Evolutionary conservation across 2,329 filamentous ascomycete genomes (phyloP).

Genomic region (Penicillium sp.): DNA sequence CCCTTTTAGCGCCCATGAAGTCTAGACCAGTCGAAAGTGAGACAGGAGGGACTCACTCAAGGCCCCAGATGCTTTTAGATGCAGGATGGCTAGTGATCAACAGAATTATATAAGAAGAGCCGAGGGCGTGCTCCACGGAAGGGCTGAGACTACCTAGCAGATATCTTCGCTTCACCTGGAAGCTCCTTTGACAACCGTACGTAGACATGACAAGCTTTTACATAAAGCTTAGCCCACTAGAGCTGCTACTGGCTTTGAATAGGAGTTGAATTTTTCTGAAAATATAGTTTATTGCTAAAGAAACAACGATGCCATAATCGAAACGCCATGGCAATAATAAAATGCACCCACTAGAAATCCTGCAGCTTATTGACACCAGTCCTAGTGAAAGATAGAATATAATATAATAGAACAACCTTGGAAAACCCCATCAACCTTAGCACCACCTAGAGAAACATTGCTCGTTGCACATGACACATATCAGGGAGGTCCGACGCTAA

Average conservation of each 20-base stretch:
- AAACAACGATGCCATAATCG: not conserved
- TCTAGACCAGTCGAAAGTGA: not conserved
- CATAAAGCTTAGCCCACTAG: too few species aligned
- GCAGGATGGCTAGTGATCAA: not conserved
- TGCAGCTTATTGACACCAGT: not conserved
- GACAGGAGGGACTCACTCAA: not conserved
- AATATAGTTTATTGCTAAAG: not conserved
- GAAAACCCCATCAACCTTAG: not conserved
- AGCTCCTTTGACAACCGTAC: too few species aligned
- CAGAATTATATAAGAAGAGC: not conserved
- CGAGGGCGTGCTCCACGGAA: not conserved
- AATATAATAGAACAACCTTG: not conserved
- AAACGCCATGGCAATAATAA: not conserved
- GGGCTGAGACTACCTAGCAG: too few species aligned
- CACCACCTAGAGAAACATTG: constrained; percentile 5
- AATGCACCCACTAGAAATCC: not conserved
- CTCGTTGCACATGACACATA: constrained; percentile 19
- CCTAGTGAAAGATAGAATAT: not conserved
- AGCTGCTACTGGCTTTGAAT: too few species aligned
- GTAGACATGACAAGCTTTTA: too few species aligned
- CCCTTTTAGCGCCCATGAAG: not conserved
- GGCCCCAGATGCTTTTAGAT: not conserved
- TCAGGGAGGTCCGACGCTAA: not conserved
- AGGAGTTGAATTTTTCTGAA: not conserved
- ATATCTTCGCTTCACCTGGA: too few species aligned